phyloP scores from a whole-genome alignment of 2,329 filamentous ascomycete species.

The Knoxdaviesia capensis region DNA sequence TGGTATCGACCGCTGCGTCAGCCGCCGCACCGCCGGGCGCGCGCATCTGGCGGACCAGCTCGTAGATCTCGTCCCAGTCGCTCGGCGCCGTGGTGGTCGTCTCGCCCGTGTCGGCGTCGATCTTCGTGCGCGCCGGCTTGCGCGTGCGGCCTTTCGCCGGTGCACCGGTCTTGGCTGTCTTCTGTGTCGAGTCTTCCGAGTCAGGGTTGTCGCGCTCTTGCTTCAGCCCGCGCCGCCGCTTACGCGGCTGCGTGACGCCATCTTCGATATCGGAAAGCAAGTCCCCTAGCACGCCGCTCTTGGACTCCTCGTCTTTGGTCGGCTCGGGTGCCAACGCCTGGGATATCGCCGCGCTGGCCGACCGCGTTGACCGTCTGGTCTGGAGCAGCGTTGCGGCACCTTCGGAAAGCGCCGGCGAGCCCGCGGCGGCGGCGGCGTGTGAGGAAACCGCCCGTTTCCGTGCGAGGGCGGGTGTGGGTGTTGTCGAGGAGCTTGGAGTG shows the following conservation, averaged over 20 bases:
- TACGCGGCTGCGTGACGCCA: slow-evolving; percentile 18
- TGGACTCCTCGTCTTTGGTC: slow-evolving; percentile 1
- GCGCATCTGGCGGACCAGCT: slow-evolving; percentile 59
- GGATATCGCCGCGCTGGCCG: slow-evolving; percentile 5
- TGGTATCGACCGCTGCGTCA: slow-evolving; percentile 84
- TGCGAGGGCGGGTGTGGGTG: slow-evolving; percentile 2
- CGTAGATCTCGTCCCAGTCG: slow-evolving; percentile 73
- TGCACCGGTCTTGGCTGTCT: not conserved
- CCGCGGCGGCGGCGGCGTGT: too few relatives aligned
- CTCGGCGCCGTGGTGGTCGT: slow-evolving; percentile 36
- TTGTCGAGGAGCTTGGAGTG: slow-evolving; percentile 1
- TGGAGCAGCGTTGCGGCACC: too few relatives aligned
- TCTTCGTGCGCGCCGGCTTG: slow-evolving; percentile 25
- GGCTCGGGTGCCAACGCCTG: not conserved
- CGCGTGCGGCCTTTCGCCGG: slow-evolving; percentile 12
- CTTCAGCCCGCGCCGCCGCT: slow-evolving; percentile 23
- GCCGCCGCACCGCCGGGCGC: slow-evolving; percentile 29
- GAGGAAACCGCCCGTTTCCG: too few relatives aligned
- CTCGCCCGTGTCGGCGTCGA: slow-evolving; percentile 18
- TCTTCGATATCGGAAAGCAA: slow-evolving; percentile 36
- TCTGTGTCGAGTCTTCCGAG: not conserved
- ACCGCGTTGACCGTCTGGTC: slow-evolving; percentile 8
- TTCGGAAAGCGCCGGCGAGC: too few relatives aligned
- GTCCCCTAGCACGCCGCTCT: not conserved
- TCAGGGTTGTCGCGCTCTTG: slow-evolving; percentile 9